These are phyloP conservation scores for Kazachstania taianensis DNA, from an alignment of 805 yeast species.

Conservation along the genomic window DNA sequence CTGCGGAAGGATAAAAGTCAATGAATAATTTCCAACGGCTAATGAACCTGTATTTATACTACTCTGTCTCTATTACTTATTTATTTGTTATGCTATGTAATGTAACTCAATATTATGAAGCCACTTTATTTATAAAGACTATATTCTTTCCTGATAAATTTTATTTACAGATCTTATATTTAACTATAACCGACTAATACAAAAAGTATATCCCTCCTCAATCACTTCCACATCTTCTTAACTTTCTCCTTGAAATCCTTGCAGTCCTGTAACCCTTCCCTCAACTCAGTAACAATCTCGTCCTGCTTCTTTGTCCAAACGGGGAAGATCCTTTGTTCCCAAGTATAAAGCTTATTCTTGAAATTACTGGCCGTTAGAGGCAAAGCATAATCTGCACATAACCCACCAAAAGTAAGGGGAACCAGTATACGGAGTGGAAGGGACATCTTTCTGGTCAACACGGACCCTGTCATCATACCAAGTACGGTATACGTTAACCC, in stretches of 20 bases:
- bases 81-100: slow-evolving; percentile 1
- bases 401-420: slow-evolving; percentile 43
- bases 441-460: slow-evolving; percentile 46
- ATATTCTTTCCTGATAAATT: neutral
- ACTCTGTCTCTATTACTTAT: neutral
- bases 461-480: slow-evolving; percentile 51
- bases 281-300: slow-evolving; percentile 6
- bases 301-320: slow-evolving; percentile 18
- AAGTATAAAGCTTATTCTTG: slow-evolving; percentile 35
- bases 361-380: slow-evolving; percentile 50
- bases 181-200: neutral
- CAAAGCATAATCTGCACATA: slow-evolving; percentile 44
- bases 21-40: too few species aligned
- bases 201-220: neutral
- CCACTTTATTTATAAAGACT: neutral
- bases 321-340: slow-evolving; percentile 35
- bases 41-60: neutral
- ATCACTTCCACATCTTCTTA: slow-evolving; percentile 4
- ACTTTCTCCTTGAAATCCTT: slow-evolving; percentile 1
- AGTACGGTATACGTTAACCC: slow-evolving; percentile 45
- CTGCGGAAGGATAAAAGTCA: too few species aligned
- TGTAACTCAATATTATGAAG: slow-evolving; percentile 1
- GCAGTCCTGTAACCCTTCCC: slow-evolving; percentile 8
- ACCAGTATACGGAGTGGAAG: slow-evolving; percentile 36
- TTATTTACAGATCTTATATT: neutral